phyloP scores from a whole-genome alignment of 257 asterid genomes.

The Echites panduratus region DNA sequence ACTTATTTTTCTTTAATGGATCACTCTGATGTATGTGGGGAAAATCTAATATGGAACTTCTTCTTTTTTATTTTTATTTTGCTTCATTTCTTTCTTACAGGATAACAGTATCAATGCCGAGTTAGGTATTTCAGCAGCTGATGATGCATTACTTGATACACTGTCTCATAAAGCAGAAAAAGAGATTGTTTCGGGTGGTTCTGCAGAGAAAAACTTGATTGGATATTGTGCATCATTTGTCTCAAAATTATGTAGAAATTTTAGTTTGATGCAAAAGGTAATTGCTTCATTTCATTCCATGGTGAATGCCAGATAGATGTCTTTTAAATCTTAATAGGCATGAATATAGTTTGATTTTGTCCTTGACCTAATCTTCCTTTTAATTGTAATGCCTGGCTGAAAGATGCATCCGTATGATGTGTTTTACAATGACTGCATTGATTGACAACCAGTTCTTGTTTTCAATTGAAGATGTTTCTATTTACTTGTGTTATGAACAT shows the following conservation, averaged over 20 bases:
- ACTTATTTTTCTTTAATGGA: background rate
- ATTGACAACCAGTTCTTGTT: background rate
- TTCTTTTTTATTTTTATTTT: background rate
- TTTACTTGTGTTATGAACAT: background rate
- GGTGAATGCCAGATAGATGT: background rate
- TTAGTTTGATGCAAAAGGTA: conserved; percentile 89
- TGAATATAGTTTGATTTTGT: background rate
- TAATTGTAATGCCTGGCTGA: background rate
- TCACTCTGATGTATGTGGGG: background rate
- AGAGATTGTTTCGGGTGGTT: conserved; percentile 72
- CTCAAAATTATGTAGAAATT: conserved; percentile 80
- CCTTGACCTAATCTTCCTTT: background rate
- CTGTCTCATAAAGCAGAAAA: conserved; percentile 82
- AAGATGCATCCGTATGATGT: conserved; percentile 1
- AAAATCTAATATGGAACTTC: background rate
- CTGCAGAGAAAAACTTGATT: conserved; percentile 61
- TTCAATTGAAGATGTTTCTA: background rate
- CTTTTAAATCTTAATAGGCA: background rate
- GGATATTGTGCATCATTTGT: conserved; percentile 71
- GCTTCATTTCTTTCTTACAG: conserved; percentile 30
- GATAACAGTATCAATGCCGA: conserved; percentile 69
- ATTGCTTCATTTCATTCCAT: conserved; percentile 19
- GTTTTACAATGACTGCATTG: background rate
- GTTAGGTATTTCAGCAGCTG: conserved; percentile 89
- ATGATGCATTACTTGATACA: conserved; percentile 80